These are phyloP conservation scores for Aspergillus asperescens DNA, from an alignment of 495 filamentous ascomycete genomes.

Conservation along the genomic window DNA sequence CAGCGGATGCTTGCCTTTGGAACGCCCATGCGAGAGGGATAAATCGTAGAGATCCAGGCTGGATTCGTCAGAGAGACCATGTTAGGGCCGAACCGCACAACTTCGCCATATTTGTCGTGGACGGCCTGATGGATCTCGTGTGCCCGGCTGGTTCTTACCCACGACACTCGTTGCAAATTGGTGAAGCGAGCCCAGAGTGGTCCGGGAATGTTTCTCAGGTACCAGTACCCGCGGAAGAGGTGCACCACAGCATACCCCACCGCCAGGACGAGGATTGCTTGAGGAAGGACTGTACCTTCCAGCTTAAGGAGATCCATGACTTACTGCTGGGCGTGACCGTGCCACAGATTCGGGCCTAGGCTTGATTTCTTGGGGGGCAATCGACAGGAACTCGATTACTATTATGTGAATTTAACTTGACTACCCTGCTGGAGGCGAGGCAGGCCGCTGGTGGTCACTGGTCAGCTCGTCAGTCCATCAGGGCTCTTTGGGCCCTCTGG, in stretches of 20 bases:
- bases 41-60: neutral
- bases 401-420: no score
- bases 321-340: no score
- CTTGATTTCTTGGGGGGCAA: no score
- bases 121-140: neutral
- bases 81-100: neutral
- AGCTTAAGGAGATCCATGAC: no score
- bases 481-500: no score
- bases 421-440: no score
- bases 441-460: no score
- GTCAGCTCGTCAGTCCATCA: no score
- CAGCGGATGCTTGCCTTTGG: neutral
- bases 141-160: neutral
- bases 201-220: slow-evolving; percentile 1
- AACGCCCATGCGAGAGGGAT: neutral
- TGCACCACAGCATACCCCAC: neutral
- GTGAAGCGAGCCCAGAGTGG: neutral
- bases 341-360: no score
- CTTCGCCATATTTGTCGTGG: neutral
- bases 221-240: neutral
- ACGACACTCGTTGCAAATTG: neutral
- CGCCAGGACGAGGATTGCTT: neutral
- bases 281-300: neutral
- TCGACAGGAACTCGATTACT: no score
- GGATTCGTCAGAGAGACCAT: neutral